Evolutionary conservation across 73 alveolate genomes (phyloP), one percentile per base, ranked within the genome.

Genomic region (Blepharisma stoltei): DNA sequence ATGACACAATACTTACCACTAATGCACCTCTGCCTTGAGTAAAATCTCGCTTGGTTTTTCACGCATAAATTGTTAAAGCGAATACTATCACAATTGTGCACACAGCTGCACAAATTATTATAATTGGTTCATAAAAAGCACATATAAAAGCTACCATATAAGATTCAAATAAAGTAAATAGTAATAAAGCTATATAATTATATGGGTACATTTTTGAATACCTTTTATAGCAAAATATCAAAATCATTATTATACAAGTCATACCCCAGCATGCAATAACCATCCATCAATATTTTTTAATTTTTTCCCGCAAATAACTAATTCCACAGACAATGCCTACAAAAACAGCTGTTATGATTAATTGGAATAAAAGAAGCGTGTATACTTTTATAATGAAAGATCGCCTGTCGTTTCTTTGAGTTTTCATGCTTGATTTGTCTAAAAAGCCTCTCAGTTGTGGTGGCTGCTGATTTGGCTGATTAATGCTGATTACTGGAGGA

Each of bases 11-110:
- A 55, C 46, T 52, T 54, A 68, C 55, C 27, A 84, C 27, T 45
- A 84, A 55, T 45, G 80, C 50, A 18, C 85, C 92, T 14, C 88
- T 83, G 27, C 66, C 32, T 6, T 60, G 43, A 14, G 92, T 84
- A 70, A 81, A 84, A 71, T 84, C 92, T 9, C 81, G 68, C 44
- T 84, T 84, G 0, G 92, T 81, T 23, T 82, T 70, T 14, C 77
- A 84, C 8, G 92, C 89, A 71, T 84, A 84, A 14, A 82, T 0
- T 9, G 92, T 84, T 54, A 84, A 81, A 44, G 81, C 84, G 7
- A 84, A 55, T 6, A 80, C 88, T 6, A 70, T 84, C 1, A 80
- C 88, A 7, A 84, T 46, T 20, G 92, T 49, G 20, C 81, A 20
- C 4, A 67, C 55, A 46, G 88, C 92, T 3, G 92, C 92, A 66